Evolutionary conservation across 768 basidiomycete species (phyloP), one percentile per base, ranked within the genome.

Genomic region (Cyclocybe cylindracea): DNA sequence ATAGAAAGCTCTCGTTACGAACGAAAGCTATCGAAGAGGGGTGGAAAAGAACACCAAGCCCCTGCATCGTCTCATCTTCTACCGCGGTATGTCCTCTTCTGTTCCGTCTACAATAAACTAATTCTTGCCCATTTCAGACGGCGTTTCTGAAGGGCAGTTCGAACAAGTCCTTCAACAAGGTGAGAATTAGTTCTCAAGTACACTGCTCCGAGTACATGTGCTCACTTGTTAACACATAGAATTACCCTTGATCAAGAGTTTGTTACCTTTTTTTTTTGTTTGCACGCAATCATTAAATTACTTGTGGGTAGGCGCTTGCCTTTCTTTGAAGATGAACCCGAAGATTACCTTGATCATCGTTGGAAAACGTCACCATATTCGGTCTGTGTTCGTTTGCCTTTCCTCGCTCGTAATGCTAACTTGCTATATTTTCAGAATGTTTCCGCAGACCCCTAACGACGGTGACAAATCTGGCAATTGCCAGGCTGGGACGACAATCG

Each of bases 331-430:
- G 3, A 80, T 90, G 29, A 72, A 69, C 0, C 82, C 85, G 0
- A 83, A 79, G 51, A 86, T 93, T n/a, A 93, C 91, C 0, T 69
- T 93, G 10, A 78, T 93, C 46, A 72, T 94, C 35, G 91, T 92
- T 4, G 89, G 87, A 1, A 94, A 93, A 62, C 76, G 86, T 2
- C 86, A 88, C 60, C 86, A 86, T 47, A 76, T 84, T 42, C 75
- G 82, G 62, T 72, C 55, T 35, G 59, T 42, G 41, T 8, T 24
- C 7, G 24, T 19, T 44, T n/a, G 9, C 19, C 11, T 11, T 6
- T 29, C 10, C 43, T 4, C 10, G 7, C 14, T 33, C 39, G 14
- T 19, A 7, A 11, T 44, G 8, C 10, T 38, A 32, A 33, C 9
- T 53, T 34, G 39, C 47, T 57, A 4, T 46, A 39, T 5, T 13